phyloP scores from a whole-genome alignment of 257 asterid genomes.

The Przewalskia tangutica region DNA sequence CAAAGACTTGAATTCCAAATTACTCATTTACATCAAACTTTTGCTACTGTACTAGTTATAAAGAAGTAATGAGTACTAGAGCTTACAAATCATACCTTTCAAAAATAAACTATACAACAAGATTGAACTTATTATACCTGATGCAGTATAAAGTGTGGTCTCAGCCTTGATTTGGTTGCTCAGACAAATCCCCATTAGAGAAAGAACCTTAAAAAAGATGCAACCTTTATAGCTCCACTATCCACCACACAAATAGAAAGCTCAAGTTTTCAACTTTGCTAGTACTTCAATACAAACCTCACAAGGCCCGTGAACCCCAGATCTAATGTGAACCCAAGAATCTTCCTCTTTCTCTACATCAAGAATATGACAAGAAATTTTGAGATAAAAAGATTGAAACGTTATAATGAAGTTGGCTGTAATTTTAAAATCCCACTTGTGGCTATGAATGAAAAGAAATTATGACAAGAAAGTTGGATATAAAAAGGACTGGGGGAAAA shows the following conservation, averaged over 20 bases:
- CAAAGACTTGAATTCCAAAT: background rate
- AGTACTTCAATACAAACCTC: background rate
- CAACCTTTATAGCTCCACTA: slow-evolving; percentile 5
- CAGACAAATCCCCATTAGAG: slow-evolving; percentile 69
- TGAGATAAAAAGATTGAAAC: background rate
- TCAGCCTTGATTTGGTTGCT: slow-evolving; percentile 88
- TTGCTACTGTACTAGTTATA: background rate
- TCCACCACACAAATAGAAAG: slow-evolving; percentile 12
- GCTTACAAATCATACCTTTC: background rate
- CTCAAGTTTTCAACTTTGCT: slow-evolving; percentile 19
- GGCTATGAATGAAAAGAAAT: background rate
- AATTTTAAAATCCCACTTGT: background rate
- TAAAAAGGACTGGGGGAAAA: background rate
- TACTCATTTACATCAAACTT: background rate
- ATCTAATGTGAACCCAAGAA: slow-evolving; percentile 41
- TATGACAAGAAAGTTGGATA: background rate
- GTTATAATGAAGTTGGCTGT: background rate
- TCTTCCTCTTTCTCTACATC: slow-evolving; percentile 3
- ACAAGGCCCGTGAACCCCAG: slow-evolving; percentile 19
- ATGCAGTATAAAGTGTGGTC: slow-evolving; percentile 39
- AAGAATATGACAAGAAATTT: background rate
- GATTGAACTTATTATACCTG: slow-evolving; percentile 23
- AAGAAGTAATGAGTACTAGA: background rate
- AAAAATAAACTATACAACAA: background rate
- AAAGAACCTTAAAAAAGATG: slow-evolving; percentile 2